These are phyloP conservation scores for Exophiala mesophila DNA, from an alignment of 2,329 filamentous ascomycete species.

Conservation along the genomic window DNA sequence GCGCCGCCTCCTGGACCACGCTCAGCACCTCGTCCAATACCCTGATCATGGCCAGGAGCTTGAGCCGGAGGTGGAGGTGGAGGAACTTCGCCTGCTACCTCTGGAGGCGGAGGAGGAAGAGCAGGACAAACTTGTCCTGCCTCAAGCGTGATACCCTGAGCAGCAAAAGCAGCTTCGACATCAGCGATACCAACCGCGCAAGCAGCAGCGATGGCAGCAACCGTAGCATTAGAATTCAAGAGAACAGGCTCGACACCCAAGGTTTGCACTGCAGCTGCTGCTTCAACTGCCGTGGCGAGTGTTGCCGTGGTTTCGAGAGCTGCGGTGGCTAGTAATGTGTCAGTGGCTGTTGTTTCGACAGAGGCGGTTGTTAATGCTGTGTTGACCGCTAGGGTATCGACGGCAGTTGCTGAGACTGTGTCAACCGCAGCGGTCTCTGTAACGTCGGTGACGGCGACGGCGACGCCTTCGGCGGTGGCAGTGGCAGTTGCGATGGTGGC, in stretches of 20 bases:
- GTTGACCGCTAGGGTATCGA: slow-evolving; percentile 1
- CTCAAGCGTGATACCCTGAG: too few species aligned
- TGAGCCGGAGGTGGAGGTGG: too few species aligned
- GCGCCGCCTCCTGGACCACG: slow-evolving; percentile 1
- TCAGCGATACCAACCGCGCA: slow-evolving; percentile 9
- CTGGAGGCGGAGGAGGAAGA: too few species aligned
- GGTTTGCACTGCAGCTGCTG: background rate
- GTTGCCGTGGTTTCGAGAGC: background rate
- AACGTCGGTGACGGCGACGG: background rate
- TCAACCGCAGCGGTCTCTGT: slow-evolving; percentile 9
- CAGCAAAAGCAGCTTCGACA: slow-evolving; percentile 3
- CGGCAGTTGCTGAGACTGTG: slow-evolving; percentile 4
- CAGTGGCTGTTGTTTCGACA: background rate
- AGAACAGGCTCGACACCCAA: slow-evolving; percentile 1
- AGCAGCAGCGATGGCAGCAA: slow-evolving; percentile 2
- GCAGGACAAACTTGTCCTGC: too few species aligned
- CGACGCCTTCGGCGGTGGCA: background rate
- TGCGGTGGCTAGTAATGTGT: background rate
- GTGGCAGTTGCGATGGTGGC: background rate
- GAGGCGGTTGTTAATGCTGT: slow-evolving; percentile 1
- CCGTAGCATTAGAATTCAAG: slow-evolving; percentile 7
- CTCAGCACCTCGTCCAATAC: background rate
- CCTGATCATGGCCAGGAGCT: background rate
- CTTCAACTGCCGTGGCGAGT: background rate
- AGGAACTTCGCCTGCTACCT: too few species aligned